Evolutionary conservation across 2,329 filamentous ascomycete species (phyloP), one percentile per base, ranked within the genome.

Genomic region (Byssothecium circinans): DNA sequence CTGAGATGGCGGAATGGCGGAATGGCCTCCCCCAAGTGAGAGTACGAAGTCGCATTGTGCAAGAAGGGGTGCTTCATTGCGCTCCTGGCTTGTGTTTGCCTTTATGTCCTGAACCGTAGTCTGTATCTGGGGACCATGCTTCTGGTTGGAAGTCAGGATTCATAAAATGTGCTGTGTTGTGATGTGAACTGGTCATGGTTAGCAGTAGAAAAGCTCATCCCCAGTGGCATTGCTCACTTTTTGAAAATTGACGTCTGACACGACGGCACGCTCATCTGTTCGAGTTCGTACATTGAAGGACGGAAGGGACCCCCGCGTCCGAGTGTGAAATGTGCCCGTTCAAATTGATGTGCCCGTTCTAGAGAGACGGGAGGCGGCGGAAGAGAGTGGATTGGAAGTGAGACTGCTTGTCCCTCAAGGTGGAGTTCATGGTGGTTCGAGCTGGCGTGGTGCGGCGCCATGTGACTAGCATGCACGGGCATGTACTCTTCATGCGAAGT

Each of bases 71-170:
- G 41, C 47, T 30, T 58, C 60, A 69, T 43, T 65, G 64, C 10
- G 64, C 68, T 32, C 63, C 57, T 7, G 67, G 70, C 51, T 72
- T 72, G 58, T 71, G 65, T 43, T 68, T 66, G 25, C 64, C 62
- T 51, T 68, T 68, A 35, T 65, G 64, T 30, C 60, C 60, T 14
- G 66, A 71, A 25, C 70, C 62, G 49, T 76, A 78, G 41, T 78
- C 76, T 44, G 70, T 64, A 17, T 76, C 75, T 3, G 77, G 77
- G 52, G 68, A 70, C 76, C 77, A 79, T 49, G 78, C 74, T 53
- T 79, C 76, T 5, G 77, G 77, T 48, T 79, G 75, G 56, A 80
- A 80, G 25, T 79, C 75, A 17, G 75, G 73, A 53, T 79, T 80
- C 49, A 74, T 60, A 60, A 75, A 80, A 61, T 80, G 77, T 4